Evolutionary conservation across 2,329 filamentous ascomycete genomes (phyloP).

Genomic region (Fusarium sp.): DNA sequence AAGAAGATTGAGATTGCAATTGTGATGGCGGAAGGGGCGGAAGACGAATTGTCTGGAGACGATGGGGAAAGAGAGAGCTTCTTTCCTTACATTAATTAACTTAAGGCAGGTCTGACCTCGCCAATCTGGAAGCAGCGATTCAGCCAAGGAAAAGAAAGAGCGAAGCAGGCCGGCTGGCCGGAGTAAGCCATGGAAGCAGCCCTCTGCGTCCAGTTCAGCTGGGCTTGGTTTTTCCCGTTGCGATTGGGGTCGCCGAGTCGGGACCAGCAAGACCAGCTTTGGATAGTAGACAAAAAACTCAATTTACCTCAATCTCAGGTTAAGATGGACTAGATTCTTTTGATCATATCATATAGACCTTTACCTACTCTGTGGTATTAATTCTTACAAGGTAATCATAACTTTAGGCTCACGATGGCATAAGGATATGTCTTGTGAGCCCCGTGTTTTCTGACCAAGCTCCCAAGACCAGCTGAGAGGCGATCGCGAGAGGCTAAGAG

Average conservation of each 20-base stretch:
- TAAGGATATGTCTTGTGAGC: too few species aligned
- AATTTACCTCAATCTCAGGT: too few species aligned
- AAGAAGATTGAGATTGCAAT: slow-evolving; percentile 25
- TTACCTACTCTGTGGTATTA: too few species aligned
- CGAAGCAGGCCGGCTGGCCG: background rate
- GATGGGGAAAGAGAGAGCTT: slow-evolving; percentile 34
- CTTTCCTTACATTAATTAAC: slow-evolving; percentile 34
- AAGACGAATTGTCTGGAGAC: slow-evolving; percentile 30
- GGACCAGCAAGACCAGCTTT: slow-evolving; percentile 33
- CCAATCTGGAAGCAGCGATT: slow-evolving; percentile 34
- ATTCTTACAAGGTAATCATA: too few species aligned
- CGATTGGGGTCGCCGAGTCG: slow-evolving; percentile 13
- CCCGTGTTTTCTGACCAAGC: too few species aligned
- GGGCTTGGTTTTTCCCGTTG: slow-evolving; percentile 27
- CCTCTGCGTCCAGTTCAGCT: slow-evolving; percentile 11
- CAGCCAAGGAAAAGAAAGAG: slow-evolving; percentile 11
- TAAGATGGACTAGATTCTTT: too few species aligned
- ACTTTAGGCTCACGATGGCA: too few species aligned
- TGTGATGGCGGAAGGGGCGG: slow-evolving; percentile 32
- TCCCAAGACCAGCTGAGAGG: slow-evolving; percentile 18
- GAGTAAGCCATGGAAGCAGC: slow-evolving; percentile 3
- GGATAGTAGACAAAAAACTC: too few species aligned
- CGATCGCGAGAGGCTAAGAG: slow-evolving; percentile 33
- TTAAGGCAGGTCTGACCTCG: slow-evolving; percentile 17
- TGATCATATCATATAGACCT: too few species aligned